phyloP scores from a whole-genome alignment of 148 eudicot species.

The Vaccinium corymbosum region DNA sequence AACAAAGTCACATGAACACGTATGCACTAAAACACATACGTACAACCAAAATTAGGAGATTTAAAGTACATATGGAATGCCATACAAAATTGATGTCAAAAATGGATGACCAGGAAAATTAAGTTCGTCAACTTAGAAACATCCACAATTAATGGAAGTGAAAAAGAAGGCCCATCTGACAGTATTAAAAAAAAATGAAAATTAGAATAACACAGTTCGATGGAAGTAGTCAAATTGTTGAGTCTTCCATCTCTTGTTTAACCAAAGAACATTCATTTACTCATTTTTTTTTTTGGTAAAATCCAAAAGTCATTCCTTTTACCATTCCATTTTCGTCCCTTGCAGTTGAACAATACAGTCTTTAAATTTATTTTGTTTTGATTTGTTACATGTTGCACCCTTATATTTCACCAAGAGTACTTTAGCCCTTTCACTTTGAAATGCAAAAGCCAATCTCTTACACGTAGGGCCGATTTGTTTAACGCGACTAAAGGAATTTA shows the following conservation, averaged over 20 bases:
- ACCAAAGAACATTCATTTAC: not conserved
- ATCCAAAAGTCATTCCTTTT: too few relatives aligned
- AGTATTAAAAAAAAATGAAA: not conserved
- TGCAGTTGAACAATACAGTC: not conserved
- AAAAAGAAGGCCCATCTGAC: not conserved
- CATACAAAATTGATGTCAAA: not conserved
- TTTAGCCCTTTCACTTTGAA: not conserved
- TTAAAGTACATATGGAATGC: not conserved
- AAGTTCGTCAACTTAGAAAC: not conserved
- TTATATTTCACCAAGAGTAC: not conserved
- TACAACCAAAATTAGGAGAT: not conserved
- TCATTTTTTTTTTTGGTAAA: not conserved
- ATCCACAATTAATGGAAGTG: not conserved
- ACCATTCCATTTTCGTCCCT: not conserved
- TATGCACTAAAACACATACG: not conserved
- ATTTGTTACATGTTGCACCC: not conserved
- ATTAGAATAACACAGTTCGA: not conserved
- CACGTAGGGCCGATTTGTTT: not conserved
- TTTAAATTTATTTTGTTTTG: not conserved
- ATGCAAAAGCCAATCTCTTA: not conserved
- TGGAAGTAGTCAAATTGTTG: conserved; percentile 4
- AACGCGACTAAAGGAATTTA: not conserved
- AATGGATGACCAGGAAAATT: not conserved
- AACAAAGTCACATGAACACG: not conserved
- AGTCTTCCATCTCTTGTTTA: not conserved